These are phyloP conservation scores for Backusella sp. DNA, from an alignment of 192 early-diverging fungal species.

Conservation along the genomic window DNA sequence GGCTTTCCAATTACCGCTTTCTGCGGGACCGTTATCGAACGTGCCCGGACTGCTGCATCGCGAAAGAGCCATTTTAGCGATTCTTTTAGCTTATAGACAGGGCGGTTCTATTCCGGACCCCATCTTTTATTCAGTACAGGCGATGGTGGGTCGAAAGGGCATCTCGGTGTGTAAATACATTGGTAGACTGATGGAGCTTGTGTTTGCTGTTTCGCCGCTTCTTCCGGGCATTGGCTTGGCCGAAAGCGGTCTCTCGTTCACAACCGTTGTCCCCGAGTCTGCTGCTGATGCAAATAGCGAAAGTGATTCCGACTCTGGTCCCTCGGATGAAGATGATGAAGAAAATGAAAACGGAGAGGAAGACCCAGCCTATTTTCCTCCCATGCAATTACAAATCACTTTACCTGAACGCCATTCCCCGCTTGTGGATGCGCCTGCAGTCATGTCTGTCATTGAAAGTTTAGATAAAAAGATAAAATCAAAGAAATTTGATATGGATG, in stretches of 20 bases:
- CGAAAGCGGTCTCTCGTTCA: slow-evolving; percentile 16
- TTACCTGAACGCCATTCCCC: neutral
- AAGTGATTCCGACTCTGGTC: neutral
- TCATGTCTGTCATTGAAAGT: slow-evolving; percentile 18
- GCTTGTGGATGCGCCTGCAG: slow-evolving; percentile 14
- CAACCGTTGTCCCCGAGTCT: neutral
- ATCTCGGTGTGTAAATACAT: slow-evolving; percentile 44
- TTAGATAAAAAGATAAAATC: slow-evolving; percentile 18
- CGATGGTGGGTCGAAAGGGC: slow-evolving; percentile 39
- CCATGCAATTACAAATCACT: slow-evolving; percentile 2
- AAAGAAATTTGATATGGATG: slow-evolving; percentile 27
- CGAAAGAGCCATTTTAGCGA: slow-evolving; percentile 49
- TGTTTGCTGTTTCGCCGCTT: slow-evolving; percentile 31
- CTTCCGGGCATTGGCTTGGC: slow-evolving; percentile 22
- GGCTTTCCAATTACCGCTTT: slow-evolving; percentile 48
- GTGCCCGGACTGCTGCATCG: slow-evolving; percentile 48
- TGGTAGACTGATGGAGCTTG: slow-evolving; percentile 39
- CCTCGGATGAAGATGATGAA: neutral
- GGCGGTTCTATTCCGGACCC: slow-evolving; percentile 49
- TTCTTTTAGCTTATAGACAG: slow-evolving; percentile 46
- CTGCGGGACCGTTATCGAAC: slow-evolving; percentile 50
- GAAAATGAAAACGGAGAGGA: neutral
- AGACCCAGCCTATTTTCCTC: neutral
- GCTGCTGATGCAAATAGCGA: neutral
- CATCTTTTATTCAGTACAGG: slow-evolving; percentile 39